Conservation (phyloP, 2,329 filamentous ascomycete species). For the Calonectria hongkongensis region DNA sequence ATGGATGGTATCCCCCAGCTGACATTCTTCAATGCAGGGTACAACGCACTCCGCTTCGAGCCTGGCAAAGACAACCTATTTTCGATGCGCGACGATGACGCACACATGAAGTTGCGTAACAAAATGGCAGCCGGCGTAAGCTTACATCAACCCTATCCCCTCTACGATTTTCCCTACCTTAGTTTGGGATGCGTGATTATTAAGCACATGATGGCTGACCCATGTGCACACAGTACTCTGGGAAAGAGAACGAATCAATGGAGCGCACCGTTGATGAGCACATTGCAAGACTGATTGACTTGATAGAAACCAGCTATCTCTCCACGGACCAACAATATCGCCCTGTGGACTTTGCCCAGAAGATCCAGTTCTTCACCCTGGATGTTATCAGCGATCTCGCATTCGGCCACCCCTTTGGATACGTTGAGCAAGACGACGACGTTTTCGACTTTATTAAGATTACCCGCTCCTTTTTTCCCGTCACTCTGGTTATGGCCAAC, state of each 20-base stretch:
- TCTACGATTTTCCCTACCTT: neutral
- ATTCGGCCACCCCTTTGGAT: conserved; percentile 5
- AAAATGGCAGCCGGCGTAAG: conserved; percentile 15
- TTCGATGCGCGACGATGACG: conserved; percentile 15
- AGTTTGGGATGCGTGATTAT: neutral
- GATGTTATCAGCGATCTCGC: conserved; percentile 16
- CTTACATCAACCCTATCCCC: neutral
- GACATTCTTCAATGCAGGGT: neutral
- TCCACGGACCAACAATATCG: neutral
- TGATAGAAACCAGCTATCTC: conserved; percentile 5
- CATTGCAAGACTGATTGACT: neutral
- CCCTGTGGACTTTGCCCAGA: conserved; percentile 18
- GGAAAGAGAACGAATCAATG: conserved; percentile 15
- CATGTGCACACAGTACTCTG: neutral
- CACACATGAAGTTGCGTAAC: conserved; percentile 9
- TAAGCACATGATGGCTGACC: neutral
- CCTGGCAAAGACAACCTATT: conserved; percentile 19
- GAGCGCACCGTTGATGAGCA: conserved; percentile 13
- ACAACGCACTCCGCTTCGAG: conserved; percentile 12
- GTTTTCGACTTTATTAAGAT: conserved; percentile 20
- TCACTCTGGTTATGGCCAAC: conserved; percentile 16
- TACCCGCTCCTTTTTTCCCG: conserved; percentile 6
- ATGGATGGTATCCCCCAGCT: neutral
- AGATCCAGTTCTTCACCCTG: conserved; percentile 7
- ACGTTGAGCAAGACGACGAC: conserved; percentile 14